Evolutionary conservation across 805 yeast genomes (phyloP), one percentile per base, ranked within the genome.

Genomic region (Metschnikowia cubensis): DNA sequence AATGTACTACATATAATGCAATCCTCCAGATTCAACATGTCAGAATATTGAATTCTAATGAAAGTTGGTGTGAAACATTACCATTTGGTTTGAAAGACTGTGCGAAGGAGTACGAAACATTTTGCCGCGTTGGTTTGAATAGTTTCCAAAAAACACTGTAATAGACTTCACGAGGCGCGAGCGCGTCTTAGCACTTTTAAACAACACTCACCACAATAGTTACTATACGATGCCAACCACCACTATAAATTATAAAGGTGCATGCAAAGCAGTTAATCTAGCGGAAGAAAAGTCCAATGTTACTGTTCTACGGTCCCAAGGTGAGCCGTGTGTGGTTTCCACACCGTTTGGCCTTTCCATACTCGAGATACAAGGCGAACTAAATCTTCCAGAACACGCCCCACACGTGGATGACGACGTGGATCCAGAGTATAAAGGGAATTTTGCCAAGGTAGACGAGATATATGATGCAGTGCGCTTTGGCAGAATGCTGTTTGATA

Each of bases 311-410:
- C 17, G 22, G 25, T 14, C 50, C 22, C 45, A 48, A 13, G 56
- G 51, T 35, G 40, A 34, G 32, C 42, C 52, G 21, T 51, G 56
- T 37, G 39, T 51, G 20, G 42, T 81, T 2, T 56, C 76, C 1
- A 82, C 91, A 0, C 76, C 83, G 1, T 65, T 69, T 39, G 94
- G 92, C 0, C 74, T 82, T 39, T 74, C 79, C 2, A 58, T 86
- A 15, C 52, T 86, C 17, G 94, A 86, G 62, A 85, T 86, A 17
- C 94, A 86, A 60, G 94, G 94, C 8, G 88, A 83, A 34, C 63
- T 86, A 36, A 79, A 81, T 49, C 60, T 83, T 3, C 77, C 77
- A 2, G 47, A 49, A 5, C 42, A 48, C 8, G 60, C 57, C 3
- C 83, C 84, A 0, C 50, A 59, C 3, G 59, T 58, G 18, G 59